Conservation (phyloP, 1,284 basidiomycete genomes). For the Thelephora terrestris region DNA sequence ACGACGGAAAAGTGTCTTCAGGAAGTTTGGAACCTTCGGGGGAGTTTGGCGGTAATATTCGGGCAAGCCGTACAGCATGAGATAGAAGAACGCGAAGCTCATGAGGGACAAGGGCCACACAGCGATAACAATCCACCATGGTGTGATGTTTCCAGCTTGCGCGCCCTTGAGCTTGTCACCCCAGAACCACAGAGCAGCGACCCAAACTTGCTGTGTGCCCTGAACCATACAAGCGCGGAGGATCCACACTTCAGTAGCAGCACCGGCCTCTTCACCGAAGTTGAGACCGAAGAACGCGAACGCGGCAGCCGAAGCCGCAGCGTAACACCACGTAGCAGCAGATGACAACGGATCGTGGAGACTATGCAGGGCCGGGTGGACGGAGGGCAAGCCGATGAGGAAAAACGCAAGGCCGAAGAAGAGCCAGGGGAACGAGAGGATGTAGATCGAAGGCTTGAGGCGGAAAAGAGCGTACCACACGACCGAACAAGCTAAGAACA, state of each 20-base stretch:
- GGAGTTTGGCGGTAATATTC: conserved; percentile 85
- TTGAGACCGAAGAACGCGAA: conserved; percentile 92
- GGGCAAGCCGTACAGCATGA: conserved; percentile 78
- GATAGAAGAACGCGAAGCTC: conserved; percentile 67
- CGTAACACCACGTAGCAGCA: conserved; percentile 83
- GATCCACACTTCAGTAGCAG: conserved; percentile 88
- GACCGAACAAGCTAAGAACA: conserved; percentile 77
- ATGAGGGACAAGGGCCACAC: conserved; percentile 77
- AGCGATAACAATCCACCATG: conserved; percentile 78
- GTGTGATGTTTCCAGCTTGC: conserved; percentile 38
- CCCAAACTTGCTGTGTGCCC: conserved; percentile 89
- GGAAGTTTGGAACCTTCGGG: conserved; percentile 87
- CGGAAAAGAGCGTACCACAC: conserved; percentile 91
- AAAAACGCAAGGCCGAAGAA: conserved; percentile 87
- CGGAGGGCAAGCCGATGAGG: conserved; percentile 78
- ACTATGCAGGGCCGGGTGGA: conserved; percentile 49
- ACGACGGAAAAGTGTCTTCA: conserved; percentile 77
- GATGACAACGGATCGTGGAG: conserved; percentile 62
- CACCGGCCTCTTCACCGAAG: conserved; percentile 92
- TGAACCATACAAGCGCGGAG: conserved; percentile 84
- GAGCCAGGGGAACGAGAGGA: conserved; percentile 78
- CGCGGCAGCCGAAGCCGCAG: conserved; percentile 78
- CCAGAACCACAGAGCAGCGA: conserved; percentile 92
- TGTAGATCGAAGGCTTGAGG: conserved; percentile 78
- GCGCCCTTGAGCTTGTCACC: conserved; percentile 66